These are phyloP conservation scores for Yamadazyma jaroonii DNA, from an alignment of 1,139 yeast genomes.

Conservation along the genomic window DNA sequence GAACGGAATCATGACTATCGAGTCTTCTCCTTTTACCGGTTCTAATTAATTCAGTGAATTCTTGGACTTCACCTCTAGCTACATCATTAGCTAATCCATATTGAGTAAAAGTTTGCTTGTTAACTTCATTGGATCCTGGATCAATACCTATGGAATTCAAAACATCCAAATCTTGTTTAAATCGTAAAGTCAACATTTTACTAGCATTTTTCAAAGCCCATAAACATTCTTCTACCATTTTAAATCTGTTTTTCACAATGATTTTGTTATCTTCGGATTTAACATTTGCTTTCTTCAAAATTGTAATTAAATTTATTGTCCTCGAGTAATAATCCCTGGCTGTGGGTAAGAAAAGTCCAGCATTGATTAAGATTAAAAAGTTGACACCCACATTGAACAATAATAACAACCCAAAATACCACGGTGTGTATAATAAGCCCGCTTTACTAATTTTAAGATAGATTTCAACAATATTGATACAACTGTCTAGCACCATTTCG, in stretches of 20 bases:
- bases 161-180: slow-evolving; percentile 38
- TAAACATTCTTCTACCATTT: slow-evolving; percentile 60
- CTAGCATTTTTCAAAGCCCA: slow-evolving; percentile 64
- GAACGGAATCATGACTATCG: no score
- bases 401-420: slow-evolving; percentile 51
- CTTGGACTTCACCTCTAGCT: slow-evolving; percentile 7
- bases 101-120: slow-evolving; percentile 46
- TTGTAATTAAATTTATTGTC: slow-evolving; percentile 25
- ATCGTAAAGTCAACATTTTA: slow-evolving; percentile 46
- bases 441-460: slow-evolving; percentile 33
- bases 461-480: slow-evolving; percentile 33
- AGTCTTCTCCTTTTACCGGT: slow-evolving; percentile 8
- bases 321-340: slow-evolving; percentile 25
- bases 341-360: slow-evolving; percentile 28
- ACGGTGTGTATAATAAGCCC: slow-evolving; percentile 43
- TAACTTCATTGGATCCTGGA: slow-evolving; percentile 56
- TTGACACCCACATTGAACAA: slow-evolving; percentile 48
- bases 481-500: slow-evolving; percentile 31
- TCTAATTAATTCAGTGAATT: slow-evolving; percentile 34
- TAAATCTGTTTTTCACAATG: slow-evolving; percentile 41
- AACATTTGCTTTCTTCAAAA: slow-evolving; percentile 30
- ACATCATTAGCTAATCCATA: slow-evolving; percentile 27
- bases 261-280: slow-evolving; percentile 31
- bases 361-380: slow-evolving; percentile 46
- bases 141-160: slow-evolving; percentile 48